Base-by-base conservation (phyloP, 83 land plant genomes). In the Isoetes engelmannii region DNA sequence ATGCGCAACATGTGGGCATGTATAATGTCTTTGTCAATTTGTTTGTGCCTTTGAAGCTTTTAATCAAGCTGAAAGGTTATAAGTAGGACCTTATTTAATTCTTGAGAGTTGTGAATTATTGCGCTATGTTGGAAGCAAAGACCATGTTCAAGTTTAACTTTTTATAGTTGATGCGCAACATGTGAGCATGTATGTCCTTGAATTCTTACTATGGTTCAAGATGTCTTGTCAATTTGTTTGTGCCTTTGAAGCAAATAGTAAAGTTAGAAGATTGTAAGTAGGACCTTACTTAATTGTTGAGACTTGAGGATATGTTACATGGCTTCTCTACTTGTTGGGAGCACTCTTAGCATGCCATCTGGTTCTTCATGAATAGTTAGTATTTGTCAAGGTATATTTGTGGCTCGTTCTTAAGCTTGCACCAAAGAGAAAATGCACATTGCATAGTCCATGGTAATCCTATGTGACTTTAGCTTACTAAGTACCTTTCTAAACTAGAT, bases 221-320 rank as follows among this genome's bases (percentile, higher is more conserved):
- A 28, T 28, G 37, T 28, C 37, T 28, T 28, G 37, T 28, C 37
- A 77, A 63, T 57, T 13, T 73, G 4, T 42, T 69, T 15, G 7
- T 69, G 15, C 78, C 74, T 5, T 7, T 61, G 6, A 63, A 57
- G 28, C 60, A 88, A 49, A 69, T 88, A 75, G 54, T 51, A 19
- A 18, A 55, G 81, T 63, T 71, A 56, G 76, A 47, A 44, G 0
- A n/a, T 76, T 37, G 57, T 90, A 12, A 47, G 60, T 6, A 48
- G 64, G 8, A 4, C 92, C 96, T 4, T 68, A 79, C 15, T 64
- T 86, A 13, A 88, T 92, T 46, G 73, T 92, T 20, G 97, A 93
- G 44, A 92, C 93, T 19, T 92, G 97, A 19, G 97, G 97, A 4
- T 92, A 84, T 66, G 88, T 88, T 47, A 72, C 97, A 0, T 75